Conservation (phyloP, 345 rosid genomes). For the Pseudoturritis turrita region DNA sequence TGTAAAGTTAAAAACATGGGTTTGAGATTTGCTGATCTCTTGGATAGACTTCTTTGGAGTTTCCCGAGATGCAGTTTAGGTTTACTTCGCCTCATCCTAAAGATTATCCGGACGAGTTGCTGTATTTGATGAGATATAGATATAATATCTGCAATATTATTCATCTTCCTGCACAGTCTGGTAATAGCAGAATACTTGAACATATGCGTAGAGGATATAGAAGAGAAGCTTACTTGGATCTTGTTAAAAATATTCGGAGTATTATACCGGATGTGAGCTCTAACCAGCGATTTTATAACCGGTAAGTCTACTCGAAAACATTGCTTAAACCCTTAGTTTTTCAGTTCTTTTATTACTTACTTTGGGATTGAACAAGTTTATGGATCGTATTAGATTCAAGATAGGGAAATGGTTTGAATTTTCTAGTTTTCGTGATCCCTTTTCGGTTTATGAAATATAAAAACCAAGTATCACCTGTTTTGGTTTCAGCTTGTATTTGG, state of each 20-base stretch:
- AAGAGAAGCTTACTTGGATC: slow-evolving; percentile 86
- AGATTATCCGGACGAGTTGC: slow-evolving; percentile 80
- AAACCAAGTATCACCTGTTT: no score
- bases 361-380: neutral
- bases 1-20: slow-evolving; percentile 78
- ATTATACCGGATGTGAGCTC: slow-evolving; percentile 78
- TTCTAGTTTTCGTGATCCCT: no score
- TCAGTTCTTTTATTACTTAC: neutral
- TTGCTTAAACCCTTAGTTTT: neutral
- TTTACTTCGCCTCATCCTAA: slow-evolving; percentile 97
- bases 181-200: slow-evolving; percentile 69
- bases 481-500: no score
- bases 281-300: slow-evolving; percentile 86
- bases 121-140: slow-evolving; percentile 74
- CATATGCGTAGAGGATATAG: slow-evolving; percentile 86
- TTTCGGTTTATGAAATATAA: no score
- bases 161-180: slow-evolving; percentile 93
- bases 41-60: slow-evolving; percentile 76
- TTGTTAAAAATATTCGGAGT: slow-evolving; percentile 67
- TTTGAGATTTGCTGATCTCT: slow-evolving; percentile 82
- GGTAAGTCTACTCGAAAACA: slow-evolving; percentile 42
- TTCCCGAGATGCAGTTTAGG: slow-evolving; percentile 92
- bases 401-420: no score
- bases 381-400: neutral
- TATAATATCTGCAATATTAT: slow-evolving; percentile 75